Evolutionary conservation across 495 filamentous ascomycete species (phyloP), one percentile per base, ranked within the genome.

Genomic region (Aspergillus sclerotioniger): DNA sequence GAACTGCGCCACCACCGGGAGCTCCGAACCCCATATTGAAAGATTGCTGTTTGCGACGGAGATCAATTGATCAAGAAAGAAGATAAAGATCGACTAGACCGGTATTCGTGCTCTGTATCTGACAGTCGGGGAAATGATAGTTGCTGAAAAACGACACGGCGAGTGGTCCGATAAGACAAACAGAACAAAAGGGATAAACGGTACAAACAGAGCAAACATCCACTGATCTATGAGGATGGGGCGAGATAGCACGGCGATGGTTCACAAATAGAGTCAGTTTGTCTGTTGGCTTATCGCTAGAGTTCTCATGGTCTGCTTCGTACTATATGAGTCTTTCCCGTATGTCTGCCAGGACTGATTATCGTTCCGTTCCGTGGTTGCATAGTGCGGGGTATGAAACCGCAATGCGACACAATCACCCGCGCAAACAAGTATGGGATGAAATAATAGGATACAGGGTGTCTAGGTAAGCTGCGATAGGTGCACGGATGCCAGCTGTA

Each of bases 1-100:
- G 81, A 20, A 82, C 80, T 45, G 86, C 82, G 35, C 85, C 80
- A 58, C 86, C 82, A 56, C 92, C 92, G 6, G 92, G 92, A 52
- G 82, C 82, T 63, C 92, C 92, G 71, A 94, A 95, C 65, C 77
- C 77, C 80, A 83, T 82, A 33, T 28, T 61, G 47, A 32, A 16
- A 5, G 19, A 33, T 20, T 12, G 7, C 9, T 41, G 35, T 21
- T 6, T 10, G 20, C 2, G 16, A 41, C 9, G 10, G 16, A 25
- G 6, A 19, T n/a, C n/a, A 25, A 17, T 54, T 9, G 39, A 21
- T 17, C 13, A n/a, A 47, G 9, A 46, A 25, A 20, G 33, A 58
- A 39, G n/a, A 19, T 16, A 15, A 21, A 35, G 21, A 28, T 49
- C 15, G 44, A 16, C n/a, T 20, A 45, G 43, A 8, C 25, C 8